A percentile compares a stretch with the other conserved stretches of the same genome.
Evolutionary conservation across 108 stramenopile species (phyloP).

Genomic region (Cyclotella kingstonii): DNA sequence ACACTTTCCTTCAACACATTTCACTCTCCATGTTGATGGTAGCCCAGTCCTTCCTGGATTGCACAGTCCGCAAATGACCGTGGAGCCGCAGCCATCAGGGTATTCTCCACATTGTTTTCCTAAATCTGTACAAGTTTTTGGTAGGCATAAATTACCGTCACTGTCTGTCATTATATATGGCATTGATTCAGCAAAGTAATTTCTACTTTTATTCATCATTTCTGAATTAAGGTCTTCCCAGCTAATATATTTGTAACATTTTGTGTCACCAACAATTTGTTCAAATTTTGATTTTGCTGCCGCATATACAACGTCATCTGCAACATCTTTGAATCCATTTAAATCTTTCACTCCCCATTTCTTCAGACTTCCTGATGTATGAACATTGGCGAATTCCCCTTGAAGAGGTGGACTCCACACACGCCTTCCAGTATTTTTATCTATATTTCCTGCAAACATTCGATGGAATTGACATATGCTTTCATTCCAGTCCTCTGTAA

Average conservation of each 20-base stretch:
- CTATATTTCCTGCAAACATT: conserved; percentile 29
- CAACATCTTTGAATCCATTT: conserved; percentile 45
- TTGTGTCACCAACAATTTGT: conserved; percentile 27
- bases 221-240: conserved; percentile 29
- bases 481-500: conserved; percentile 52
- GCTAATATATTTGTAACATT: conserved; percentile 41
- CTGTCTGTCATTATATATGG: conserved; percentile 18
- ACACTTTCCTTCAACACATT: conserved; percentile 45
- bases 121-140: conserved; percentile 45
- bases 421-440: conserved; percentile 5
- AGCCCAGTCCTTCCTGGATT: conserved; percentile 33
- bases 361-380: conserved; percentile 29
- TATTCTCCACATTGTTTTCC: conserved; percentile 52
- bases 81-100: conserved; percentile 44
- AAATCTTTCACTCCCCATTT: conserved; percentile 26
- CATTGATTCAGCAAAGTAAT: not conserved
- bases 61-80: conserved; percentile 45
- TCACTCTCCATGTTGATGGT: conserved; percentile 38
- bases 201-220: not conserved
- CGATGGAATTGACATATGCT: conserved; percentile 50
- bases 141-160: conserved; percentile 32
- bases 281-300: conserved; percentile 42
- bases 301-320: conserved; percentile 41
- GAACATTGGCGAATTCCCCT: conserved; percentile 46
- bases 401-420: conserved; percentile 34